Conservation (phyloP, 1,284 basidiomycete genomes). For the Phaffia rhodozyma region DNA sequence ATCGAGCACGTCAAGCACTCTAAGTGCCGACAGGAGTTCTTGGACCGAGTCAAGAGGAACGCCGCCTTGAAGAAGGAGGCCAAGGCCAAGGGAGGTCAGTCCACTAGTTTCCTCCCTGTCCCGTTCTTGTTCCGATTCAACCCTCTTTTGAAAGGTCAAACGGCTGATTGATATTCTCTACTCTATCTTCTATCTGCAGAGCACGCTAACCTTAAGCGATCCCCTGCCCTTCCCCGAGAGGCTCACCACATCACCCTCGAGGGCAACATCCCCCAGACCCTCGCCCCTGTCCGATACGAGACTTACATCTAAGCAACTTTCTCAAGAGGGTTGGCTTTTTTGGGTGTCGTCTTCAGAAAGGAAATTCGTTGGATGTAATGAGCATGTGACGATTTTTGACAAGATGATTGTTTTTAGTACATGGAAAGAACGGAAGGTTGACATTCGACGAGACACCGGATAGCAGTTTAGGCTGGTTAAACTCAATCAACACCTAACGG, state of each 20-base stretch:
- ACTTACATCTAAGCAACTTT: constrained; percentile 53
- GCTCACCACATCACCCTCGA: constrained; percentile 60
- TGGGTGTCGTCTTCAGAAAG: no score
- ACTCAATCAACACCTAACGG: no score
- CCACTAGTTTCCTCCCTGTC: background rate
- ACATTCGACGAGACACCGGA: no score
- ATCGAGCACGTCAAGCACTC: constrained; percentile 98
- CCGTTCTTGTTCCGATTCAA: background rate
- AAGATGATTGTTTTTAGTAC: no score
- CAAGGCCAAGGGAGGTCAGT: constrained; percentile 77
- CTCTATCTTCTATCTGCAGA: constrained; percentile 27
- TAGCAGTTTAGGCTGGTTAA: no score
- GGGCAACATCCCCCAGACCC: constrained; percentile 82
- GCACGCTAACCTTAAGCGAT: constrained; percentile 78
- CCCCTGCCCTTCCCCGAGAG: constrained; percentile 72
- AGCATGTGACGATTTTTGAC: no score
- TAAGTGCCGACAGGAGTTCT: constrained; percentile 96
- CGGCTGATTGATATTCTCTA: constrained; percentile 11
- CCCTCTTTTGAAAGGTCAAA: constrained; percentile 19
- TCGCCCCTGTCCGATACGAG: constrained; percentile 59
- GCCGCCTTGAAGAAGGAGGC: constrained; percentile 71
- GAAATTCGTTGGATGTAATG: no score
- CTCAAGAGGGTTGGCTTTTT: background rate
- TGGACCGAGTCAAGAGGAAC: constrained; percentile 91
- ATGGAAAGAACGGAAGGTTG: no score